These are phyloP conservation scores for Fragilariopsis cylindrus DNA, from an alignment of 108 stramenopile species.

Conservation along the genomic window DNA sequence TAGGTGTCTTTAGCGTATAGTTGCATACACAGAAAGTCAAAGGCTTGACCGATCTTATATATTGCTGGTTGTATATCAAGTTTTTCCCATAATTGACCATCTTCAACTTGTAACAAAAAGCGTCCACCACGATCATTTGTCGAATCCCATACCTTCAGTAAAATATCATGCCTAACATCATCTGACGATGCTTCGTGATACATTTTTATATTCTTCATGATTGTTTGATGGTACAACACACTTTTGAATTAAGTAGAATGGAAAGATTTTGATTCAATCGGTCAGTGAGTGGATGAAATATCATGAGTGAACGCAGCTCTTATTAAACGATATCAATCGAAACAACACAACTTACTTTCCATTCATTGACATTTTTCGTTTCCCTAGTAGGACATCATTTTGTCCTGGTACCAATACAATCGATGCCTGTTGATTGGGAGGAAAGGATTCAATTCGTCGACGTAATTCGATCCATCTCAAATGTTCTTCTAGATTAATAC, in stretches of 20 bases:
- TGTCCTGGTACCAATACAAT: conserved; percentile 24
- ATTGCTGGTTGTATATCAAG: conserved; percentile 12
- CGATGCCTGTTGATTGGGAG: conserved; percentile 6
- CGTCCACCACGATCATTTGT: conserved; percentile 2
- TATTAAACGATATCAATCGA: too few species aligned
- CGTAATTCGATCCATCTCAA: conserved; percentile 27
- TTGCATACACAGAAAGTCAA: conserved; percentile 17
- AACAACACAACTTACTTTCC: neutral
- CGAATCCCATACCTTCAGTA: conserved; percentile 13
- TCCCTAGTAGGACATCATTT: conserved; percentile 22
- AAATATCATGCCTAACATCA: conserved; percentile 8
- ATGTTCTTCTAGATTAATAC: conserved; percentile 9
- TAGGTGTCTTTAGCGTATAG: conserved; percentile 2
- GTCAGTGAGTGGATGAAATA: too few species aligned
- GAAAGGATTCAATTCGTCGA: conserved; percentile 31
- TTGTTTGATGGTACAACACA: conserved; percentile 29
- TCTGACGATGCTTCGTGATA: conserved; percentile 17
- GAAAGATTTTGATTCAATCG: too few species aligned
- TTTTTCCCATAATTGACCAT: conserved; percentile 12
- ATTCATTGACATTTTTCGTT: conserved; percentile 23
- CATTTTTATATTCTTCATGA: conserved; percentile 14
- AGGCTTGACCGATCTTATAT: conserved; percentile 14
- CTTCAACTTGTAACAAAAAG: conserved; percentile 12
- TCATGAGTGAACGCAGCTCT: too few species aligned
- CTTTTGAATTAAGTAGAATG: neutral